Evolutionary conservation across 495 filamentous ascomycete species (phyloP).

Genomic region (Sabuloglossum arenarium): DNA sequence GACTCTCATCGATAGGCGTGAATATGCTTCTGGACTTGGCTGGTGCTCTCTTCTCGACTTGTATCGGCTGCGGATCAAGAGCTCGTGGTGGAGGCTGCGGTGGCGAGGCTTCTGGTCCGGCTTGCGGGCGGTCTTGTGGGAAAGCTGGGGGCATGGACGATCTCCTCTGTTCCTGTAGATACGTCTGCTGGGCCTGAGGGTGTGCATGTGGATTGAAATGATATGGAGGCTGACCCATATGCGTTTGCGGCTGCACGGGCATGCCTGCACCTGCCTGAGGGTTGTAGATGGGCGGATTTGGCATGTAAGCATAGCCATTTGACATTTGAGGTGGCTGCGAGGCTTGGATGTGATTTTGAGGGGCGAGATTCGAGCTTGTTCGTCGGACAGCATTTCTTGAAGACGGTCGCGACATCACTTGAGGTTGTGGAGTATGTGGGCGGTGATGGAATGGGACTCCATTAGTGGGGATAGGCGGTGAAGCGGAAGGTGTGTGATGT

Average conservation of each 20-base stretch:
- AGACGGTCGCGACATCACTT: conserved; percentile 52
- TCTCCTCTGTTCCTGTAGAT: conserved; percentile 45
- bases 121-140: conserved; percentile 19
- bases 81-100: conserved; percentile 11
- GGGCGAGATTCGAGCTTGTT: conserved; percentile 52
- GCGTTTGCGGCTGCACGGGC: conserved; percentile 17
- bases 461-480: conserved; percentile 64
- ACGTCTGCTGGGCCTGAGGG: conserved; percentile 40
- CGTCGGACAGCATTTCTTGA: conserved; percentile 63
- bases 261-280: conserved; percentile 34
- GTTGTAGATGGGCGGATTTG: conserved; percentile 70
- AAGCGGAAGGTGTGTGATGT: conserved; percentile 64
- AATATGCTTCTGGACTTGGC: conserved; percentile 85
- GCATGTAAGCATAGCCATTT: conserved; percentile 70
- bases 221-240: conserved; percentile 19
- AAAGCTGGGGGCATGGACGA: conserved; percentile 37
- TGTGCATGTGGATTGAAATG: conserved; percentile 26
- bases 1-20: conserved; percentile 84
- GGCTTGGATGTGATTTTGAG: conserved; percentile 31
- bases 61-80: conserved; percentile 20
- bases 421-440: conserved; percentile 62
- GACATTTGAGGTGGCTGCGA: conserved; percentile 38
- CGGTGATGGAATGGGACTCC: conserved; percentile 50
- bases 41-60: conserved; percentile 46
- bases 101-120: conserved; percentile 10